Base-by-base conservation (phyloP, 768 basidiomycete species). In the Tricholoma saponaceum region DNA sequence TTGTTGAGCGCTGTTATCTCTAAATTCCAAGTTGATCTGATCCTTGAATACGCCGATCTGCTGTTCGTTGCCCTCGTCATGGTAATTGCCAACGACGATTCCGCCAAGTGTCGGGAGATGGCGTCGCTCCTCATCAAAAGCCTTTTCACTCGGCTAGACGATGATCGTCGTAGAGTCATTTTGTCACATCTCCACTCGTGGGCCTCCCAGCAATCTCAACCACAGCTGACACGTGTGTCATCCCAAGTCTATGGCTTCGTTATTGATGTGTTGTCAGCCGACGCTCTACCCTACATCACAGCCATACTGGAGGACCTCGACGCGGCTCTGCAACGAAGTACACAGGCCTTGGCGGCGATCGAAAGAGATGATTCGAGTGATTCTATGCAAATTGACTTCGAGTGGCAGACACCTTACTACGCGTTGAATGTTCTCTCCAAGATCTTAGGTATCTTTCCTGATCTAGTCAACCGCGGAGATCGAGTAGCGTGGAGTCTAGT, bases 41-140 rank as follows among this genome's bases (percentile, higher is more conserved):
- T 95, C 39, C 74, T 76, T 16, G 93, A 98, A 66, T 89, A 94
- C 63, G 80, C 89, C 13, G 92, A 97, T 66, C 79, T 97, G 61
- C 79, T 98, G 50, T 98, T 98, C 68, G 85, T 97, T 14, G 86
- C 90, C 0, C 80, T 98, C 23, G 91, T 96, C 39, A 89, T 98
- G 85, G 90, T 90, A 25, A 72, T 98, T 30, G 95, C 94, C 26
- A 99, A 98, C 67, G 97, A 99, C 68, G 89, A 91, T 37, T 94
- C 95, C 5, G 74, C 89, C 32, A 87, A 90, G 66, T 98, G 94
- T 67, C 82, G 94, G 25, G 90, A 90, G 69, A 89, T 92, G 84
- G 93, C 93, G 0, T 87, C 89, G 2, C 83, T 84, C 37, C 78
- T 98, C 46, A 81, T 96, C 74, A 90, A 92, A 71, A 79, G 72